These are phyloP conservation scores for Barbarea vulgaris DNA, from an alignment of 345 rosid species.

Conservation along the genomic window DNA sequence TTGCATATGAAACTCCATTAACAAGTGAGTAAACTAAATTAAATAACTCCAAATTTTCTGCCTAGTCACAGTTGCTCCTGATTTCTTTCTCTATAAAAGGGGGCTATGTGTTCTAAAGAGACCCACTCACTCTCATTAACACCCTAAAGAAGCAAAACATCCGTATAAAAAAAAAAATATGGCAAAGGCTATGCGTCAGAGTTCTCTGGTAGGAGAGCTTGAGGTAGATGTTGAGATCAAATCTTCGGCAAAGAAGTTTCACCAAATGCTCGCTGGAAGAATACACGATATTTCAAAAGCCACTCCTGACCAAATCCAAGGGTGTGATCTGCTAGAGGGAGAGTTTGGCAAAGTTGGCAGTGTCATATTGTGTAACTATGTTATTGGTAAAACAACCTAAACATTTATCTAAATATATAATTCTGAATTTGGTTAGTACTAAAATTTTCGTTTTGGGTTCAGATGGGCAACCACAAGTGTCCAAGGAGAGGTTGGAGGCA, in stretches of 20 bases:
- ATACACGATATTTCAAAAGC: constrained; percentile 44
- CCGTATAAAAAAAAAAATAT: no score
- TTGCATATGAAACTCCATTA: no score
- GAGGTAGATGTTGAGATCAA: constrained; percentile 26
- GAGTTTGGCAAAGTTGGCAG: constrained; percentile 47
- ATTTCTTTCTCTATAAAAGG: no score
- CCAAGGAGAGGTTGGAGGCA: background rate
- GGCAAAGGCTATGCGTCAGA: no score
- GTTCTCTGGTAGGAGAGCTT: no score
- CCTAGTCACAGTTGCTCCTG: no score
- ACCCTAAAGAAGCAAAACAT: no score
- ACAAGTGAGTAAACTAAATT: no score
- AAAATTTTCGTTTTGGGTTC: background rate
- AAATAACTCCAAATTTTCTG: no score
- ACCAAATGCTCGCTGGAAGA: constrained; percentile 37
- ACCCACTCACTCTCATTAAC: no score
- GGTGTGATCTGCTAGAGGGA: constrained; percentile 44
- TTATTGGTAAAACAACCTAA: constrained; percentile 40
- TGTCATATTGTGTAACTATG: constrained; percentile 43
- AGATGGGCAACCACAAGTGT: constrained; percentile 30
- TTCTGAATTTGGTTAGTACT: background rate
- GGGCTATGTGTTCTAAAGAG: no score
- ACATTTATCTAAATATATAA: background rate
- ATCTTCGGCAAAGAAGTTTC: constrained; percentile 30
- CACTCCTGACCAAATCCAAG: constrained; percentile 36